Conservation (phyloP, 495 filamentous ascomycete genomes). For the Polyplosphaeria fusca region DNA sequence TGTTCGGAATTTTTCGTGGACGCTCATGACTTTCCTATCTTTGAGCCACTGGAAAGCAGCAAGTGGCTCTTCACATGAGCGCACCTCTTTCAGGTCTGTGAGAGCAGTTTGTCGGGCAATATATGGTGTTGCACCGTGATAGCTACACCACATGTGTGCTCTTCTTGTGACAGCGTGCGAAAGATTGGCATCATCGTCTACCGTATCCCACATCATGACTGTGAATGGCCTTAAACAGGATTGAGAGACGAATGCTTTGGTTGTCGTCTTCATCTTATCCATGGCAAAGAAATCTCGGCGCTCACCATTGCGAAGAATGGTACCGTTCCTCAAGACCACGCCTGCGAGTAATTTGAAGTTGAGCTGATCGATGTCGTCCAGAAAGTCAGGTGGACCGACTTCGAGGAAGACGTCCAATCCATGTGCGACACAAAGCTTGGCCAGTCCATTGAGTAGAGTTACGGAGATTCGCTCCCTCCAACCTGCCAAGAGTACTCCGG, state of each 20-base stretch:
- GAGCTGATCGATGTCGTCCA: slow-evolving; percentile 42
- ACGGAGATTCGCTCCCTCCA: slow-evolving; percentile 45
- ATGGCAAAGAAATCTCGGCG: slow-evolving; percentile 44
- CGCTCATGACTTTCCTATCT: slow-evolving; percentile 49
- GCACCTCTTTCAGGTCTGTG: slow-evolving; percentile 41
- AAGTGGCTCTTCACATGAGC: slow-evolving; percentile 46
- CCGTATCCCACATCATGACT: slow-evolving; percentile 52
- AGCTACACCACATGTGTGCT: slow-evolving; percentile 55
- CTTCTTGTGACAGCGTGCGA: slow-evolving; percentile 54
- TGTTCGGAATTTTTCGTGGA: slow-evolving; percentile 52
- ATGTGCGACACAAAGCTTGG: slow-evolving; percentile 41
- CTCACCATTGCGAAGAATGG: slow-evolving; percentile 42
- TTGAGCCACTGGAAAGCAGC: slow-evolving; percentile 59
- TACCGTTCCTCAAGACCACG: slow-evolving; percentile 42
- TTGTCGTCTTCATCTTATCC: slow-evolving; percentile 40
- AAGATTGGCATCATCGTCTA: slow-evolving; percentile 48
- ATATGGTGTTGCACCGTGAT: slow-evolving; percentile 55
- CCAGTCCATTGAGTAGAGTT: slow-evolving; percentile 40
- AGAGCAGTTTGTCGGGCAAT: slow-evolving; percentile 49
- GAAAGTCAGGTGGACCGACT: slow-evolving; percentile 48
- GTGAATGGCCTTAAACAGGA: slow-evolving; percentile 31
- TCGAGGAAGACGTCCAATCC: slow-evolving; percentile 52
- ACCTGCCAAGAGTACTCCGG: slow-evolving; percentile 51
- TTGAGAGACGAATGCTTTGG: slow-evolving; percentile 55
- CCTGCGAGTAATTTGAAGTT: slow-evolving; percentile 38